Evolutionary conservation across 768 basidiomycete species (phyloP), one percentile per base, ranked within the genome.

Genomic region (Lactarius hatsudake): DNA sequence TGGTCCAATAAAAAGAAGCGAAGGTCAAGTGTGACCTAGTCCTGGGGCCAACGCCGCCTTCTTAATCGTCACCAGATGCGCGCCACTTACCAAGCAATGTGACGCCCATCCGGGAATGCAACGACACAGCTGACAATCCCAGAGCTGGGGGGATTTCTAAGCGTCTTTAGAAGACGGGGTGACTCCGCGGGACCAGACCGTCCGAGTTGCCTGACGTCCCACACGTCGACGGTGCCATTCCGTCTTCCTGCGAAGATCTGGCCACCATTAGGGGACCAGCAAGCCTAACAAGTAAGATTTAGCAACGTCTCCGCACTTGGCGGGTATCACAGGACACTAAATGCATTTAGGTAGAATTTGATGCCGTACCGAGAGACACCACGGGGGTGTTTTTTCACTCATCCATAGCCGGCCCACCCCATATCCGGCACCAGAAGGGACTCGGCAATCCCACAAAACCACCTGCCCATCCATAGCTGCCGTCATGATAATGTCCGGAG

Each of bases 391-490:
- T 78, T 92, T 94, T 70, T 96, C 95, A 73, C 88, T 89, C 82
- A 93, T 87, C 86, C 90, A 90, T 62, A 98, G 78, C 71, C 94
- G 81, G 36, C 94, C 94, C 1, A 94, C 90, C 7, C 94, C 91
- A 48, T 76, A 79, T 34, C 89, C 87, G 45, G 83, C 78, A 2
- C 65, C 51, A 8, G 81, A 81, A 62, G 87, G 80, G 40, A 85
- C 86, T 69, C 96, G 81, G 73, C 88, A 84, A 75, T 99, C 96
- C 90, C 96, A 96, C 15, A 99, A 76, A 57, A 95, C 84, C 18
- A 98, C 85, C 74, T 96, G 92, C 2, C 97, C 96, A 72, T 98
- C 96, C 71, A 96, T 90, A 10, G 87, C 89, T 36, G 92, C 88
- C 12, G 93, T 94, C 85, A 99, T 83, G 32, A 98, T 77, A 23